Conservation (phyloP, 1,284 basidiomycete species). For the Laetiporus sulphureus region DNA sequence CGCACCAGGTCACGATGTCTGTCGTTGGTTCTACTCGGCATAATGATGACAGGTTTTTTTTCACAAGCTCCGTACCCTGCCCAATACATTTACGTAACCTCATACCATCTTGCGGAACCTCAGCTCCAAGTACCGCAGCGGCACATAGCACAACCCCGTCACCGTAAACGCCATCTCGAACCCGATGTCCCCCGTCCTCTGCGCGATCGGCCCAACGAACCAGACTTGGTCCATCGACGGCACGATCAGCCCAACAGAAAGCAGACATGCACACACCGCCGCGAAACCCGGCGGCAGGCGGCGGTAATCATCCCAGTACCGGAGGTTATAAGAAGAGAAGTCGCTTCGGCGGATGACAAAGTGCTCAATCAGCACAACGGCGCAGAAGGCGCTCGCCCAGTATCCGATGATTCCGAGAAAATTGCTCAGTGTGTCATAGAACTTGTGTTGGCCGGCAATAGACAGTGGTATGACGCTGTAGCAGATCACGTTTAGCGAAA, state of each 20-base stretch:
- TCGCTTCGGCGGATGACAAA: constrained; percentile 49
- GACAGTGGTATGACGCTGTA: constrained; percentile 45
- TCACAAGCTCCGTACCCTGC: too few species aligned
- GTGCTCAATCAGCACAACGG: constrained; percentile 60
- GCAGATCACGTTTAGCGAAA: background rate
- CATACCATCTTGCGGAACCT: constrained; percentile 21
- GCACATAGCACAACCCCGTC: constrained; percentile 48
- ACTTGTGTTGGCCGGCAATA: constrained; percentile 61
- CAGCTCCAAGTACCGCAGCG: constrained; percentile 41
- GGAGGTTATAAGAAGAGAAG: constrained; percentile 43
- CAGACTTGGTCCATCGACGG: constrained; percentile 69
- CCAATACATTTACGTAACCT: too few species aligned
- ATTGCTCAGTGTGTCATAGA: constrained; percentile 59
- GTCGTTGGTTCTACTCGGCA: too few species aligned
- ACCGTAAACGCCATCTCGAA: constrained; percentile 63
- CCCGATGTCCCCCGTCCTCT: constrained; percentile 68
- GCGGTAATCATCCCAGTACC: constrained; percentile 46
- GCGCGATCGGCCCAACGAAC: constrained; percentile 69
- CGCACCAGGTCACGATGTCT: too few species aligned
- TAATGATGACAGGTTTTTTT: too few species aligned
- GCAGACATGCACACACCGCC: constrained; percentile 44
- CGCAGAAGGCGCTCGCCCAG: constrained; percentile 56
- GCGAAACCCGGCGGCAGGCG: constrained; percentile 61
- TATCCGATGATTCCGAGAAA: constrained; percentile 74
- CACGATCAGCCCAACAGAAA: constrained; percentile 53